Base-by-base conservation (phyloP, 2,329 filamentous ascomycete genomes). In the Microcera coccophila region DNA sequence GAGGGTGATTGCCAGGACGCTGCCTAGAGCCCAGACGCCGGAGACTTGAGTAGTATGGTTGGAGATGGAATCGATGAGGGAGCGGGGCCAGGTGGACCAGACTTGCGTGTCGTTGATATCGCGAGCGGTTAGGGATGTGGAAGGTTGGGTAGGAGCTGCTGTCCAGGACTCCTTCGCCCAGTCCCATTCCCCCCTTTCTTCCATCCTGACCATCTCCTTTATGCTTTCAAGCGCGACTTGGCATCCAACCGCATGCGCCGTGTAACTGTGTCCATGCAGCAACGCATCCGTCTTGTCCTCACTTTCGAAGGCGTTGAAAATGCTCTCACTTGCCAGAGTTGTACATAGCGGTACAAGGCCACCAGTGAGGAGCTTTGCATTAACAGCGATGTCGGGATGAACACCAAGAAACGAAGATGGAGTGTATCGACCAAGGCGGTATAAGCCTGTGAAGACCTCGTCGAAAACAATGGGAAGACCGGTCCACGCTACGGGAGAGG, bases 231-330 rank as follows among this genome's bases (percentile, higher is more conserved):
- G 71, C 0, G 85, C 89, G 0, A 94, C 86, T 34, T 84, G 79
- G 54, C 87, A 94, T 1, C 88, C 89, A 2, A 93, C 77, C 0
- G 89, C 76, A 62, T 94, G 87, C 0, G 88, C 88, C 0, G 88
- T 94, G 65, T 94, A 94, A 62, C 86, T 91, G 61, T 94, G 88
- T 0, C 88, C 88, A 54, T 94, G 89, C 3, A 94, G 69, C 4
- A 94, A 66, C 0, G 88, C 88, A 52, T 91, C 86, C 1, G 78
- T 81, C 66, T 93, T 94, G 37, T 88, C 81, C 1, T 78, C 71
- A 39, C 83, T 82, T 11, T 78, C 68, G 58, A 94, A 94, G 0
- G 80, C 78, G 2, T 79, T 59, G 62, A 90, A 93, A 35, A 94
- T 83, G 45, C 73, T 75, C 45, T 89, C 73, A 26, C 84, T 89